Conservation (phyloP, 768 basidiomycete species). For the Auriscalpium vulgare region DNA sequence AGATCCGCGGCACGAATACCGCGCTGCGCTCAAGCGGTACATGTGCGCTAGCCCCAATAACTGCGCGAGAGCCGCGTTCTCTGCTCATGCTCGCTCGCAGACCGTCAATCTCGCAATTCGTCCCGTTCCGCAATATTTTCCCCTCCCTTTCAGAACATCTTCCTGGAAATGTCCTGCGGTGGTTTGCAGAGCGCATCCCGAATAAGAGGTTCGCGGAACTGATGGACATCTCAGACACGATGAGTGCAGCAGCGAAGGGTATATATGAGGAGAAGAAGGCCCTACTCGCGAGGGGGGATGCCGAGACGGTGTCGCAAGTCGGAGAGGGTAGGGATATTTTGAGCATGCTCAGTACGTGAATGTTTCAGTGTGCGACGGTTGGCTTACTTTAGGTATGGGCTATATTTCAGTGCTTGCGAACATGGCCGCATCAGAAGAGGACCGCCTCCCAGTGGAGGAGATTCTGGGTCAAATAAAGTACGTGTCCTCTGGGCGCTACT, state of each 20-base stretch:
- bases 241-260: slow-evolving; percentile 14
- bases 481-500: neutral
- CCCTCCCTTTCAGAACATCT: too few relatives aligned
- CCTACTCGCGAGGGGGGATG: slow-evolving; percentile 26
- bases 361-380: neutral
- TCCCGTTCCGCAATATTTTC: too few relatives aligned
- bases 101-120: too few relatives aligned
- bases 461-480: slow-evolving; percentile 32
- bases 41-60: neutral
- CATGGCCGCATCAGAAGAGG: slow-evolving; percentile 17
- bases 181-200: too few relatives aligned
- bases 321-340: slow-evolving; percentile 36
- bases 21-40: neutral
- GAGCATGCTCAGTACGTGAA: slow-evolving; percentile 33
- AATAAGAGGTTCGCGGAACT: neutral
- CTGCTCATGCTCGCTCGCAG: too few relatives aligned
- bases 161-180: too few relatives aligned
- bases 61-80: too few relatives aligned
- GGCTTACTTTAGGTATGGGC: neutral
- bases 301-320: slow-evolving; percentile 21
- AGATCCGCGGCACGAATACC: neutral
- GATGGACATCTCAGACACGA: neutral
- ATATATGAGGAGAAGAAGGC: slow-evolving; percentile 32
- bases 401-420: slow-evolving; percentile 32
- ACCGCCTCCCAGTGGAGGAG: neutral